Base-by-base conservation (phyloP, 2,329 filamentous ascomycete genomes). In the Cercospora janseana region DNA sequence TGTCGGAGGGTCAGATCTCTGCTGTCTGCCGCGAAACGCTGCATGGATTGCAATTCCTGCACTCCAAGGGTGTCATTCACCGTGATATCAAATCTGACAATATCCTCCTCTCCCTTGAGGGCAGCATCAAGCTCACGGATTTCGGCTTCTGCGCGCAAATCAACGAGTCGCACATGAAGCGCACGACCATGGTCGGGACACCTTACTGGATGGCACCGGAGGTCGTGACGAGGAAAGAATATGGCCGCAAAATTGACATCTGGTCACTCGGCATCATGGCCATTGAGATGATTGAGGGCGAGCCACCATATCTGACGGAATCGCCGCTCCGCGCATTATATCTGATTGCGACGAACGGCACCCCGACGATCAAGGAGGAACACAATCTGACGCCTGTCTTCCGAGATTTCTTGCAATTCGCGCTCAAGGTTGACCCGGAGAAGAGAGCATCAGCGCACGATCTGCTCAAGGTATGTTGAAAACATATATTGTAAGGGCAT, bases 191-290 rank as follows among this genome's bases (percentile, higher is more conserved):
- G 93, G 93, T 98, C 35, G 93, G 93, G 46, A 97, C 93, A 6
- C 93, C 93, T 2, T 98, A 98, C 72, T 98, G 93, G 93, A 98
- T 98, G 93, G 93, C 93, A 1, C 93, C 93, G 3, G 93, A 98
- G 72, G 92, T 98, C 16, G 93, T 98, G 21, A 97, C 90, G 5
- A 80, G 91, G 32, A 97, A 97, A 70, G 93, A 97, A 72, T 98
- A 98, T 71, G 93, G 93, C 59, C 86, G 92, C 56, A 98, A 97
- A 72, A 92, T 98, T 47, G 93, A 98, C 66, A 96, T 98, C 61
- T 98, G 93, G 93, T 95, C 88, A 52, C 76, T 98, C 35, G 93
- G 93, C 52, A 98, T 98, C 73, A 97, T 98, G 93, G 90, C 93
- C 6, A 97, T 98, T 64, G 93, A 98, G 72, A 98, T 98, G 93